phyloP scores from a whole-genome alignment of 1,284 basidiomycete genomes.

The Puccinia coronata region DNA sequence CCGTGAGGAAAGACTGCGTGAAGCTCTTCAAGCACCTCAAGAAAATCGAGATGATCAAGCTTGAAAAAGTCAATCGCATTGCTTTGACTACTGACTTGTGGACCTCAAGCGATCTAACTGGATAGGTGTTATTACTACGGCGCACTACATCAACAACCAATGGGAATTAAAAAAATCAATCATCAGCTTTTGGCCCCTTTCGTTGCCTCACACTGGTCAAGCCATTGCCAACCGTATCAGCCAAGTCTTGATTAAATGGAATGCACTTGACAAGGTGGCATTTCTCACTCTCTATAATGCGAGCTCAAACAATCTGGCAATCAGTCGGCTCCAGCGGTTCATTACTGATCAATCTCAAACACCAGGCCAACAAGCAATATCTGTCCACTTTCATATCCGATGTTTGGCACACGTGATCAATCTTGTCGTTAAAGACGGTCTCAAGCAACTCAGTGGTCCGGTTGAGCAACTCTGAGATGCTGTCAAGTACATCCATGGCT shows the following conservation, averaged over 20 bases:
- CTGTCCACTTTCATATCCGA: no score
- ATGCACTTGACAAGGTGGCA: no score
- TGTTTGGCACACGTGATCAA: no score
- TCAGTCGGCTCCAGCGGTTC: background rate
- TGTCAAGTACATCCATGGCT: no score
- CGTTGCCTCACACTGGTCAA: no score
- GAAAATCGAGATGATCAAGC: background rate
- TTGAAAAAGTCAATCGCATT: background rate
- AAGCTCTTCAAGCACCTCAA: background rate
- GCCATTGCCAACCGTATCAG: no score
- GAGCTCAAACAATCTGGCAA: background rate
- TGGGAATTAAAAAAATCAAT: background rate
- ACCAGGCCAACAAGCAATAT: background rate
- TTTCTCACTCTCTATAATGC: background rate
- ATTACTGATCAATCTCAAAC: no score
- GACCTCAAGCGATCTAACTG: background rate
- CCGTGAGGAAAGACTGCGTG: background rate
- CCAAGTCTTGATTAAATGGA: no score
- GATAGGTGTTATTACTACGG: background rate
- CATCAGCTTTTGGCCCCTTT: background rate
- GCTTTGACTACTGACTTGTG: background rate
- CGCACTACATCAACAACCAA: background rate
- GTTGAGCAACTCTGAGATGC: background rate
- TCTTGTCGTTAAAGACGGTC: no score
- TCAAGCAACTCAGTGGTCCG: background rate